phyloP scores from a whole-genome alignment of 306 rosid genomes.

The Castanea mollissima region DNA sequence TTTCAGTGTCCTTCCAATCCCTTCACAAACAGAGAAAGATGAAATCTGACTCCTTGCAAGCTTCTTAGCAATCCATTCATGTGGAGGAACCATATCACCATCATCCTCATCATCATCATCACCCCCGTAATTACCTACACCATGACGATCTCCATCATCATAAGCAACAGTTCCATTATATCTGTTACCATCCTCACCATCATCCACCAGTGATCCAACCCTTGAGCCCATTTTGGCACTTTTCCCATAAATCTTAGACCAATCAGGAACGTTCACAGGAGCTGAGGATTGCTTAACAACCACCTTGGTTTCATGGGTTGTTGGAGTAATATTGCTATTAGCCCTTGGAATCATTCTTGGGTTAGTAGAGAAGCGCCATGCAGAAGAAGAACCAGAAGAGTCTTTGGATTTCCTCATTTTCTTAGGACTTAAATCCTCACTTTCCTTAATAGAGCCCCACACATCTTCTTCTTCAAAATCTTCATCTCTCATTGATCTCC shows the following conservation, averaged over 20 bases:
- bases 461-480: constrained; percentile 66
- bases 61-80: constrained; percentile 91
- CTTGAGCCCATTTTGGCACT: constrained; percentile 30
- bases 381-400: constrained; percentile 45
- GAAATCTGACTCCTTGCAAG: constrained; percentile 87
- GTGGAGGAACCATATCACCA: constrained; percentile 78
- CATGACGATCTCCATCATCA: constrained; percentile 14
- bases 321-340: constrained; percentile 3
- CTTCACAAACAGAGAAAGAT: constrained; percentile 92
- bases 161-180: constrained; percentile 1
- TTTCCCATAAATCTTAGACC: constrained; percentile 82
- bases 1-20: constrained; percentile 83
- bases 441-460: constrained; percentile 44
- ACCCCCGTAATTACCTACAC: not conserved
- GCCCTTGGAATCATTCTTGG: constrained; percentile 57
- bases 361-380: constrained; percentile 42
- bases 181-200: not conserved
- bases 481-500: constrained; percentile 29
- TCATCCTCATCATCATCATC: constrained; percentile 36
- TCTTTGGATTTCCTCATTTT: constrained; percentile 21
- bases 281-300: constrained; percentile 58
- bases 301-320: constrained; percentile 29
- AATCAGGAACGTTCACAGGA: constrained; percentile 76
- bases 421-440: constrained; percentile 25
- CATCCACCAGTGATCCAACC: not conserved